These are phyloP conservation scores for Suillus variegatus DNA, from an alignment of 768 basidiomycete species.

Conservation along the genomic window DNA sequence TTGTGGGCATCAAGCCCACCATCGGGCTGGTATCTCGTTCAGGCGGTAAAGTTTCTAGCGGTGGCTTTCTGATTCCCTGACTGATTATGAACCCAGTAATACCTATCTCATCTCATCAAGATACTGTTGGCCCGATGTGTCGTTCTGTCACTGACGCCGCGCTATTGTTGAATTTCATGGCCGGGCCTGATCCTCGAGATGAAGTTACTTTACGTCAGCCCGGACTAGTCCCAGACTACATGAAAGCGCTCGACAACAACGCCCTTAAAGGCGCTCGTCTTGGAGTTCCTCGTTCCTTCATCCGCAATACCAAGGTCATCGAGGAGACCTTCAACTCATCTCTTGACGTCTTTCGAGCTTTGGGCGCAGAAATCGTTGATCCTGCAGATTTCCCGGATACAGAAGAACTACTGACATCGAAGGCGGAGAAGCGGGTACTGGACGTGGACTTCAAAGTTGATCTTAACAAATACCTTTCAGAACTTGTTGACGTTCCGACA, in stretches of 20 bases:
- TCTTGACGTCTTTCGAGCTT: conserved; percentile 35
- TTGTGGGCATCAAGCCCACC: conserved; percentile 44
- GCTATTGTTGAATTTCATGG: conserved; percentile 51
- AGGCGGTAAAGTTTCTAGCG: conserved; percentile 26
- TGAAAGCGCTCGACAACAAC: conserved; percentile 47
- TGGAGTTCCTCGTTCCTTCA: conserved; percentile 49
- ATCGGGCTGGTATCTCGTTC: conserved; percentile 41
- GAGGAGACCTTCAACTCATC: conserved; percentile 40
- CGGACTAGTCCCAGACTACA: conserved; percentile 52
- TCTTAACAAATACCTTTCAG: conserved; percentile 41
- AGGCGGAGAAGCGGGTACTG: conserved; percentile 52
- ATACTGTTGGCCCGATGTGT: conserved; percentile 59
- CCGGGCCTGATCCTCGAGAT: conserved; percentile 54
- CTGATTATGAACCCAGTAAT: conserved; percentile 39
- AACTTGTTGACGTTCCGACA: conserved; percentile 50
- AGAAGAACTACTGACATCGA: conserved; percentile 41
- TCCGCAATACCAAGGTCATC: conserved; percentile 23
- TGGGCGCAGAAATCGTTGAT: conserved; percentile 51
- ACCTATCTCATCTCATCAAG: conserved; percentile 58
- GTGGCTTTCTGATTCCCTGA: neutral
- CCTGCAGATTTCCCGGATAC: conserved; percentile 55
- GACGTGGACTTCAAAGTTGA: conserved; percentile 55
- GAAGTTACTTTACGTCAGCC: conserved; percentile 56
- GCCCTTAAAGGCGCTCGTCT: conserved; percentile 53
- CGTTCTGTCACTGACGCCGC: conserved; percentile 58